These are phyloP conservation scores for Porcisia deanei DNA, from an alignment of 208 protist genomes.

Conservation along the genomic window DNA sequence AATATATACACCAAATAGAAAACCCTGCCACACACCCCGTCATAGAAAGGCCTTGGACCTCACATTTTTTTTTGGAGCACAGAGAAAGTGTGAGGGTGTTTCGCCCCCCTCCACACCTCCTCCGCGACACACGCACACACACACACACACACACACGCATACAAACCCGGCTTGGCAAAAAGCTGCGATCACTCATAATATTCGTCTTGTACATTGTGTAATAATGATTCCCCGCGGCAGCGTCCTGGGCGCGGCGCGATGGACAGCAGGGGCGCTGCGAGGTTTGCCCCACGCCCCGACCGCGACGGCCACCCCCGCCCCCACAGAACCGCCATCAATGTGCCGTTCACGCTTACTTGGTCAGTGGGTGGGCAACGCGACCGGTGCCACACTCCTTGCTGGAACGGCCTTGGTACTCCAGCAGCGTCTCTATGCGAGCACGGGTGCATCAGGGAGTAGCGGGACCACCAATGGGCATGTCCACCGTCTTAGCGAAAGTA, in stretches of 20 bases:
- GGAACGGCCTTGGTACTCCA: background rate
- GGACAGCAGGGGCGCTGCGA: conserved; percentile 1
- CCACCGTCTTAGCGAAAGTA: conserved; percentile 12
- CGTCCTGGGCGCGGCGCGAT: background rate
- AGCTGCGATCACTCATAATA: background rate
- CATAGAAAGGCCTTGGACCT: background rate
- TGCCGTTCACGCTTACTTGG: background rate
- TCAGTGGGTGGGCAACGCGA: background rate
- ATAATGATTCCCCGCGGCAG: background rate
- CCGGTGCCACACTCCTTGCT: background rate
- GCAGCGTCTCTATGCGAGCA: conserved; percentile 12
- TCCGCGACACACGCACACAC: background rate
- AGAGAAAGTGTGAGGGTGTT: background rate
- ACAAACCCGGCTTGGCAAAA: background rate
- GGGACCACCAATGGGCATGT: background rate
- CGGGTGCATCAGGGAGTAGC: conserved; percentile 1
- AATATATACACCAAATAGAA: background rate
- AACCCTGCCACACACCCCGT: background rate
- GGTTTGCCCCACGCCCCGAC: background rate
- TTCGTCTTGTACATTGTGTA: background rate
- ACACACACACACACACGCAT: background rate
- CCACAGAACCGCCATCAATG: background rate
- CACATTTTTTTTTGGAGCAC: background rate
- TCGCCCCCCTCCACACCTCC: no score
- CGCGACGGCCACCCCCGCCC: background rate